These are phyloP conservation scores for Irpex sp. DNA, from an alignment of 1,284 basidiomycete genomes.

Conservation along the genomic window DNA sequence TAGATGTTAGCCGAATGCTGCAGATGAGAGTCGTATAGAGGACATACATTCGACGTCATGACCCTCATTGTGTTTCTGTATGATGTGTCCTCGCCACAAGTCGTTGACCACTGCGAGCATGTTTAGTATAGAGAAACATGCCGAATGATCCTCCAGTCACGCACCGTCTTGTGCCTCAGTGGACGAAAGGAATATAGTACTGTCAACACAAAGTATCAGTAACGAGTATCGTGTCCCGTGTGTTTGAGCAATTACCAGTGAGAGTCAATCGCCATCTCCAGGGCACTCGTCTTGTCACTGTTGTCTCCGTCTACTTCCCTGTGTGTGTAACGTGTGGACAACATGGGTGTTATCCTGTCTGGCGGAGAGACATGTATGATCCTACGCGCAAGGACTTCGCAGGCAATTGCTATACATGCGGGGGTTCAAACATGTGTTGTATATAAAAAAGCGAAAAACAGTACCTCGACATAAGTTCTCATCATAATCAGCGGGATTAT, in stretches of 20 bases:
- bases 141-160: slow-evolving; percentile 6
- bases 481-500: slow-evolving; percentile 76
- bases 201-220: slow-evolving; percentile 20
- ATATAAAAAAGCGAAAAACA: slow-evolving; percentile 13
- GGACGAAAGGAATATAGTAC: slow-evolving; percentile 82
- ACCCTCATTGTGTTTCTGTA: slow-evolving; percentile 70
- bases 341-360: slow-evolving; percentile 62
- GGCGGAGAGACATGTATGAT: slow-evolving; percentile 65
- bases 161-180: slow-evolving; percentile 79
- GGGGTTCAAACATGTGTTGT: background rate
- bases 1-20: too few relatives aligned
- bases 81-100: slow-evolving; percentile 78
- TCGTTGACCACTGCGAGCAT: slow-evolving; percentile 50
- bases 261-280: slow-evolving; percentile 83
- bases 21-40: too few relatives aligned
- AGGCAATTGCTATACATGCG: slow-evolving; percentile 58
- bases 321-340: slow-evolving; percentile 76
- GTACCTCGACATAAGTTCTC: slow-evolving; percentile 78
- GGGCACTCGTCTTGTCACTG: slow-evolving; percentile 68
- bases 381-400: slow-evolving; percentile 82
- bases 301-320: slow-evolving; percentile 71
- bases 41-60: slow-evolving; percentile 62
- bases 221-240: too few relatives aligned
- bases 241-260: slow-evolving; percentile 49
- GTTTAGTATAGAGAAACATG: background rate